Conservation (phyloP, 2,329 filamentous ascomycete genomes). For the Colletotrichum sp. region DNA sequence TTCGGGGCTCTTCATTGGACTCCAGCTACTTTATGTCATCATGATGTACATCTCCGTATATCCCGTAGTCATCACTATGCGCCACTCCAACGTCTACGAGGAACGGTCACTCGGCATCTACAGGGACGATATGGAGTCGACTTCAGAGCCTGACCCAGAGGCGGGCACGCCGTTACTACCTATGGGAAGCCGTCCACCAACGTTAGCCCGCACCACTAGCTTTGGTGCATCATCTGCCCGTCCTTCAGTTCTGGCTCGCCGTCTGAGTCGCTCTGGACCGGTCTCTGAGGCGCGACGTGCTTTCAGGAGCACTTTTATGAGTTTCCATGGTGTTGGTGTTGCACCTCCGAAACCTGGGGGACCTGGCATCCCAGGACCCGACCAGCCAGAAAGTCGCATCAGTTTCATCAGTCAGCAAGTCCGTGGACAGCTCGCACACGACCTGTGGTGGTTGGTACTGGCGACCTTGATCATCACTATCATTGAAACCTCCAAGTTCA, state of each 20-base stretch:
- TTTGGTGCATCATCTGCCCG: neutral
- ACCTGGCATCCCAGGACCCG: neutral
- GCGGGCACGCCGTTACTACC: neutral
- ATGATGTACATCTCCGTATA: conserved; percentile 73
- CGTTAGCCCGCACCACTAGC: neutral
- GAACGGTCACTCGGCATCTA: conserved; percentile 70
- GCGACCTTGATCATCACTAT: conserved; percentile 64
- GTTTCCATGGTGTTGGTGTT: neutral
- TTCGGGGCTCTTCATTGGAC: conserved; percentile 56
- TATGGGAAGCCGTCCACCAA: neutral
- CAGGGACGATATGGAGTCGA: conserved; percentile 32
- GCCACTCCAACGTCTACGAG: conserved; percentile 77
- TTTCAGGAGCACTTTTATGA: neutral
- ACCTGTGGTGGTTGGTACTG: conserved; percentile 69
- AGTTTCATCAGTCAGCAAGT: conserved; percentile 62
- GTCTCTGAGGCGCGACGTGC: neutral
- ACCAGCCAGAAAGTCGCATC: conserved; percentile 37
- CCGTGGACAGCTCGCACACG: conserved; percentile 67
- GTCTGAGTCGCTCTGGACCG: neutral
- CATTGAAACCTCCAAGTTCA: conserved; percentile 62
- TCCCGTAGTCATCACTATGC: conserved; percentile 66
- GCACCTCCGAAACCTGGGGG: neutral
- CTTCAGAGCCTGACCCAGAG: neutral
- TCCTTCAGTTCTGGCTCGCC: neutral
- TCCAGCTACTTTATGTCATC: conserved; percentile 65